Percentiles rank a stretch among this genome's conserved stretches.
phyloP scores from a whole-genome alignment of 257 asterid genomes.

The Gentiana macrophylla region DNA sequence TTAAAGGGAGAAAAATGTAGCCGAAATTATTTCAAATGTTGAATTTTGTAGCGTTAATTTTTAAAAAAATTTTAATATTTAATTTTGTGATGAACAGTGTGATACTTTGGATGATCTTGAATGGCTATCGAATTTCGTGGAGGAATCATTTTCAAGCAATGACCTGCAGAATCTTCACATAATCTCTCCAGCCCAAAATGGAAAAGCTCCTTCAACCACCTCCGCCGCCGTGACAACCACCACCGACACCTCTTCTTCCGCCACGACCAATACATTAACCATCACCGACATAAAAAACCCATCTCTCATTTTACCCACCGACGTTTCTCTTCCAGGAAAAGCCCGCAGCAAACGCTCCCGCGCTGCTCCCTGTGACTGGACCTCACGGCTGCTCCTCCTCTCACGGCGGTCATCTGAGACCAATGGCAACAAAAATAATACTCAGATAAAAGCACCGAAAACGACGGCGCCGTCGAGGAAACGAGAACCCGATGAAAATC shows the following conservation, averaged over 20 bases:
- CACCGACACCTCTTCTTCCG: conserved; percentile 21
- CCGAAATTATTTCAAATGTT: not conserved
- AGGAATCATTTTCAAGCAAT: conserved; percentile 88
- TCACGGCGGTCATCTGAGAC: conserved; percentile 31
- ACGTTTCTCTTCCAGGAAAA: conserved; percentile 78
- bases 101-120: conserved; percentile 95
- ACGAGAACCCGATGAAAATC: conserved; percentile 34
- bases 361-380: conserved; percentile 91
- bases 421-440: not conserved
- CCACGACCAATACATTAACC: conserved; percentile 46
- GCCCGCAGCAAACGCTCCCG: conserved; percentile 99
- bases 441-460: conserved; percentile 9
- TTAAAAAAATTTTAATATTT: no score
- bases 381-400: conserved; percentile 70
- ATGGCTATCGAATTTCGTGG: conserved; percentile 97
- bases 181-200: conserved; percentile 26
- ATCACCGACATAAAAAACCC: conserved; percentile 20
- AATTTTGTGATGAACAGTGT: conserved; percentile 31
- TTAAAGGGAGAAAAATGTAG: not conserved
- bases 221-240: conserved; percentile 20
- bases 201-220: conserved; percentile 20
- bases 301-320: conserved; percentile 44
- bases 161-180: conserved; percentile 51
- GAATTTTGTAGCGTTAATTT: not conserved
- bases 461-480: conserved; percentile 24